A percentile compares a stretch with the other conserved stretches of the same genome.
These are phyloP conservation scores for Asparagopsis taxiformis DNA, from an alignment of 31 red algal genomes.

Conservation along the genomic window DNA sequence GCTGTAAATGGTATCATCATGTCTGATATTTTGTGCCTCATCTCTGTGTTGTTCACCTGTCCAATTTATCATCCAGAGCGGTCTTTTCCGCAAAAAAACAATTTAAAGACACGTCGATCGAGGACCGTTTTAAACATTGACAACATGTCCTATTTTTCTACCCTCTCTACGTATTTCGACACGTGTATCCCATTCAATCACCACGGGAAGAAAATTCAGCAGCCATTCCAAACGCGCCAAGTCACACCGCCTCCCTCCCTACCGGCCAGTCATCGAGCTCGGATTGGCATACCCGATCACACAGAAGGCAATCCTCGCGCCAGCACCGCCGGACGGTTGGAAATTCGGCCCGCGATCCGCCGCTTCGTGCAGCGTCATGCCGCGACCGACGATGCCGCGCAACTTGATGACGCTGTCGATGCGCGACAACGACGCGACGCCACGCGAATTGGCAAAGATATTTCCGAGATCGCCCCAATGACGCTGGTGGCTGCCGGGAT, in stretches of 20 bases:
- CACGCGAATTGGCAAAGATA: slow-evolving; percentile 12
- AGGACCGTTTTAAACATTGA: too few species aligned
- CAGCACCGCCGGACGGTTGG: slow-evolving; percentile 67
- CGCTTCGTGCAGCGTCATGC: slow-evolving; percentile 50
- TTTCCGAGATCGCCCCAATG: slow-evolving; percentile 78
- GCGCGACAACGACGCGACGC: slow-evolving; percentile 17
- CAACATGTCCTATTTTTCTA: too few species aligned
- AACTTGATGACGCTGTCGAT: slow-evolving; percentile 40
- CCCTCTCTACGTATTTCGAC: too few species aligned
- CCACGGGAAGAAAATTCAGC: too few species aligned
- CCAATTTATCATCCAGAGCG: too few species aligned
- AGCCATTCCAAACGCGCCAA: too few species aligned
- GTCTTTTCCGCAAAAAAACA: too few species aligned
- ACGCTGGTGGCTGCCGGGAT: background rate
- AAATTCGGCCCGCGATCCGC: slow-evolving; percentile 30
- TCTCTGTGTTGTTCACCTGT: too few species aligned
- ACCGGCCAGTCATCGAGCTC: background rate
- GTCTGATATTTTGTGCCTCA: too few species aligned
- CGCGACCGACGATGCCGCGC: slow-evolving; percentile 45
- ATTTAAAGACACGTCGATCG: too few species aligned
- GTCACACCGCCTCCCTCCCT: background rate
- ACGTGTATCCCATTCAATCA: too few species aligned
- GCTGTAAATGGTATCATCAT: too few species aligned
- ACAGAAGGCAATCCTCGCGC: slow-evolving; percentile 41
- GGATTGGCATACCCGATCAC: slow-evolving; percentile 75